These are phyloP conservation scores for Pythium scleroteichum DNA, from an alignment of 352 stramenopile species.

Conservation along the genomic window DNA sequence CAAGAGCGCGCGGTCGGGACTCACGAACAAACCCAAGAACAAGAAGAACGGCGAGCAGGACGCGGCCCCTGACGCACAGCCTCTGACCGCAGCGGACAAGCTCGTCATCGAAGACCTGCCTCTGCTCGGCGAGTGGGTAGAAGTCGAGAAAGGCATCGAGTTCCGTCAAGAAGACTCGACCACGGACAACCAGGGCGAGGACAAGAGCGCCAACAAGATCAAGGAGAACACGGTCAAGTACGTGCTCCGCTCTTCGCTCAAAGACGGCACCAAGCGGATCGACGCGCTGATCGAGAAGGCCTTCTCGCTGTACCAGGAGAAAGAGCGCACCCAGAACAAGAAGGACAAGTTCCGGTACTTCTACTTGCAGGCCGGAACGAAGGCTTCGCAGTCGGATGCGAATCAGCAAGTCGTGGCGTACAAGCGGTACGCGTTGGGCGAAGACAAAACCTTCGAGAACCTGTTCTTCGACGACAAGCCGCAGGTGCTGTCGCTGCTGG, in stretches of 20 bases:
- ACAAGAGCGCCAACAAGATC: constrained; percentile 13
- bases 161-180: constrained; percentile 32
- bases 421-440: constrained; percentile 70
- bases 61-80: constrained; percentile 15
- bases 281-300: constrained; percentile 37
- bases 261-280: constrained; percentile 36
- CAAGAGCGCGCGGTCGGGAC: constrained; percentile 30
- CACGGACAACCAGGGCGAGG: constrained; percentile 1
- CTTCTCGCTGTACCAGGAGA: constrained; percentile 32
- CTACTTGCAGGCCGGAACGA: constrained; percentile 35
- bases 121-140: constrained; percentile 32
- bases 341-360: constrained; percentile 43
- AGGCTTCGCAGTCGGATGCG: constrained; percentile 10
- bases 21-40: constrained; percentile 29
- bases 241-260: constrained; percentile 22
- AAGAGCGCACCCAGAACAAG: constrained; percentile 29
- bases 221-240: constrained; percentile 28
- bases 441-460: constrained; percentile 80
- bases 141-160: constrained; percentile 31
- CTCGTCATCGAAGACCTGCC: constrained; percentile 38
- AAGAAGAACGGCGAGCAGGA: constrained; percentile 1
- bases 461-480: constrained; percentile 83
- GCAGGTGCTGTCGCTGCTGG: constrained; percentile 50
- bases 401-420: constrained; percentile 23
- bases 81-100: constrained; percentile 30